Evolutionary conservation across 2,329 filamentous ascomycete species (phyloP).

Genomic region (Tricladium varicosporioides): DNA sequence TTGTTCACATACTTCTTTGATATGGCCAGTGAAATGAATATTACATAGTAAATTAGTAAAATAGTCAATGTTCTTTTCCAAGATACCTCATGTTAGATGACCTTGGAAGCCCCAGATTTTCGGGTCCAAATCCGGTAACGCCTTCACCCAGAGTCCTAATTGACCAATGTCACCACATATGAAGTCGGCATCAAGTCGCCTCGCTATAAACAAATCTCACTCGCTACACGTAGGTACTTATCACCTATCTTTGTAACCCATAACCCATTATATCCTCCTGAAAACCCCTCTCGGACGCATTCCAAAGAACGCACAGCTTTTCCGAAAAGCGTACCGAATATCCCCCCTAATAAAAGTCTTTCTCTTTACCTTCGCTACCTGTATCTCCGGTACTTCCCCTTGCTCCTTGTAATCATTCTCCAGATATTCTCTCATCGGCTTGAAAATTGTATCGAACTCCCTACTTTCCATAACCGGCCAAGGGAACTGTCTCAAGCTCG

Average conservation of each 20-base stretch:
- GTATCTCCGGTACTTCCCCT: conserved; percentile 21
- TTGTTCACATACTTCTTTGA: neutral
- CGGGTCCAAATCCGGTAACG: too few species aligned
- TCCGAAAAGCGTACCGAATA: conserved; percentile 28
- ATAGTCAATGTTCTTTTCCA: neutral
- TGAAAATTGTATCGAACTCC: conserved; percentile 21
- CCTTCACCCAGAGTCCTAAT: too few species aligned
- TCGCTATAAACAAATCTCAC: too few species aligned
- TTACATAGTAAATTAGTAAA: neutral
- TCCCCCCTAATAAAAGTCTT: conserved; percentile 30
- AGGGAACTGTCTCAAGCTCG: conserved; percentile 18
- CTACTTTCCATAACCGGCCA: conserved; percentile 13
- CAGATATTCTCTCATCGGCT: conserved; percentile 26
- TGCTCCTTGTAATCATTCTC: conserved; percentile 25
- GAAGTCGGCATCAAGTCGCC: too few species aligned
- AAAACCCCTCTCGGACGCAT: conserved; percentile 27
- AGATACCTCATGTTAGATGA: neutral
- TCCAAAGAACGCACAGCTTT: conserved; percentile 25
- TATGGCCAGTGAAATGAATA: too few species aligned
- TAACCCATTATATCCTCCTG: conserved; percentile 14
- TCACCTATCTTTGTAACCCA: too few species aligned
- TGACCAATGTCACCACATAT: too few species aligned
- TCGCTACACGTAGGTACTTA: too few species aligned
- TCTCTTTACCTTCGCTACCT: conserved; percentile 30
- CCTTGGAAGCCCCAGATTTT: too few species aligned